Conservation (phyloP, 495 filamentous ascomycete species). For the Hypomontagnella submonticulosa region DNA sequence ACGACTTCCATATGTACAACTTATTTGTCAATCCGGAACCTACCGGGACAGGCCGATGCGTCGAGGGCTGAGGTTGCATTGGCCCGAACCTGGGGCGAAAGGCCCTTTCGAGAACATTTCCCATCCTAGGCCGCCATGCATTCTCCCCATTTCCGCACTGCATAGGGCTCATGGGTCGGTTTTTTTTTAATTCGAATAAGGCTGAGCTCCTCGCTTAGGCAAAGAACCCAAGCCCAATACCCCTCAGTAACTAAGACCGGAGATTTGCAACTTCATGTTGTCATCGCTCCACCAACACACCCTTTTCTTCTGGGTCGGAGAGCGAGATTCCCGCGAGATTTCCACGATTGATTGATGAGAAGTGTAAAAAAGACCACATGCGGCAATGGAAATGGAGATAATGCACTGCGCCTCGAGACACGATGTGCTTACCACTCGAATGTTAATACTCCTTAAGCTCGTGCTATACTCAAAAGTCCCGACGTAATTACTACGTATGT, state of each 20-base stretch:
- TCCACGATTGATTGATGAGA: too few species aligned
- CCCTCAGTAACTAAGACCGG: not conserved
- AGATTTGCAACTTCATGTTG: slow-evolving; percentile 33
- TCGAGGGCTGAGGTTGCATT: slow-evolving; percentile 29
- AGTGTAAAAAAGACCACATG: too few species aligned
- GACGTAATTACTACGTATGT: not conserved
- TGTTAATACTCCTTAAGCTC: too few species aligned
- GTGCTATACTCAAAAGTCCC: too few species aligned
- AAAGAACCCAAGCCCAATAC: slow-evolving; percentile 1
- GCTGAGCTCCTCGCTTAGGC: slow-evolving; percentile 29
- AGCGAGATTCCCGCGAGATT: not conserved
- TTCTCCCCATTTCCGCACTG: not conserved
- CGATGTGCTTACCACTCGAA: too few species aligned
- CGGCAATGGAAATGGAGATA: too few species aligned
- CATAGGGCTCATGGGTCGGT: slow-evolving; percentile 3
- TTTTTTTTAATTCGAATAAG: slow-evolving; percentile 10
- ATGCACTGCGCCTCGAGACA: too few species aligned
- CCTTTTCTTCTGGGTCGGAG: not conserved
- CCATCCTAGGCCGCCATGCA: slow-evolving; percentile 8
- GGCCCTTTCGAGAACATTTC: slow-evolving; percentile 9
- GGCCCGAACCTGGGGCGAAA: slow-evolving; percentile 25
- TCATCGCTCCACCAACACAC: slow-evolving; percentile 14
- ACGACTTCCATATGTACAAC: too few species aligned
- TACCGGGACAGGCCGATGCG: slow-evolving; percentile 12
- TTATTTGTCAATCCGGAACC: not conserved